Evolutionary conservation across 805 yeast species (phyloP).

Genomic region (Metschnikowia chrysomelidarum): DNA sequence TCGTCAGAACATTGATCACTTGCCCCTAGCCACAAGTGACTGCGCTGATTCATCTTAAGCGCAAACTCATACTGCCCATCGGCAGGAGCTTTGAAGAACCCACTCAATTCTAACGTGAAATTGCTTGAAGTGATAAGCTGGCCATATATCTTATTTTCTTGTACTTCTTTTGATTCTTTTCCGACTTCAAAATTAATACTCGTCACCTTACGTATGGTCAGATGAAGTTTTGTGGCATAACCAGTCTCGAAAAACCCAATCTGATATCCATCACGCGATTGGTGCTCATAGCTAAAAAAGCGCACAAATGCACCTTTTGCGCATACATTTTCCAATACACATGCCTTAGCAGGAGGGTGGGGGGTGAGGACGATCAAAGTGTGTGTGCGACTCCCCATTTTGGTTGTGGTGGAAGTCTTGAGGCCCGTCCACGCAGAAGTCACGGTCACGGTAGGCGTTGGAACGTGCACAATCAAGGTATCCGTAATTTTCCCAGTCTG

Average conservation of each 20-base stretch:
- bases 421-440: constrained; percentile 7
- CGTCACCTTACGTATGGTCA: too few species aligned
- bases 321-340: too few species aligned
- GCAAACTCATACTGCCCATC: constrained; percentile 12
- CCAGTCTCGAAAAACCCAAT: too few species aligned
- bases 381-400: constrained; percentile 7
- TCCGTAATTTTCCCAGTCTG: constrained; percentile 1
- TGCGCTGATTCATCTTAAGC: constrained; percentile 14
- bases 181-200: too few species aligned
- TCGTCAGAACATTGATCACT: constrained; percentile 14
- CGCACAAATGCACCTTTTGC: too few species aligned
- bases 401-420: constrained; percentile 6
- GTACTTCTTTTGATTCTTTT: too few species aligned
- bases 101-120: constrained; percentile 10
- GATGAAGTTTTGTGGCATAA: too few species aligned
- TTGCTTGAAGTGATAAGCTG: constrained; percentile 5
- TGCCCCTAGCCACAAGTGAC: constrained; percentile 13
- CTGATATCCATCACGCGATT: too few species aligned
- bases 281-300: too few species aligned
- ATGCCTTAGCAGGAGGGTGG: too few species aligned
- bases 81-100: constrained; percentile 9
- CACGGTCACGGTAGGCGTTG: constrained; percentile 8
- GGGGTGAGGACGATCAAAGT: constrained; percentile 15
- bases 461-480: constrained; percentile 15
- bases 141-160: too few species aligned